Conservation (phyloP, 2,329 filamentous ascomycete species). For the Stagonosporopsis tanaceti region DNA sequence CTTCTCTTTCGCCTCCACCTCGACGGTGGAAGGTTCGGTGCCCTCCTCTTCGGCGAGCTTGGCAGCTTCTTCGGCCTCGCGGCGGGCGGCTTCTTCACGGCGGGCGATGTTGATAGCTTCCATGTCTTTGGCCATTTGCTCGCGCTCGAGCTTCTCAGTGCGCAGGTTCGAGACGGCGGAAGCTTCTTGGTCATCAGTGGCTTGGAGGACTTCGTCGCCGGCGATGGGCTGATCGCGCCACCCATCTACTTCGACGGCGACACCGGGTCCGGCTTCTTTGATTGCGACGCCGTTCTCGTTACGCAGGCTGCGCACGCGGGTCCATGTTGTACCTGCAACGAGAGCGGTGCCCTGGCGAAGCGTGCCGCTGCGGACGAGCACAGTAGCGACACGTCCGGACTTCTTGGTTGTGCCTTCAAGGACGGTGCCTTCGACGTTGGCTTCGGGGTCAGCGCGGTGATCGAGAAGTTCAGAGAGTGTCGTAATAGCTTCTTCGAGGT, state of each 20-base stretch:
- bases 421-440: slow-evolving; percentile 89
- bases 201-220: slow-evolving; percentile 87
- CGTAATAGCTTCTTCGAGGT: slow-evolving; percentile 89
- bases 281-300: slow-evolving; percentile 84
- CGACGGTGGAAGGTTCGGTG: slow-evolving; percentile 34
- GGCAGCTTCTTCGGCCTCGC: slow-evolving; percentile 64
- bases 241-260: slow-evolving; percentile 91
- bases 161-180: slow-evolving; percentile 81
- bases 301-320: slow-evolving; percentile 80
- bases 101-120: slow-evolving; percentile 78
- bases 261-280: slow-evolving; percentile 80
- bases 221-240: slow-evolving; percentile 89
- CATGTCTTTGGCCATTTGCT: slow-evolving; percentile 72
- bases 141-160: slow-evolving; percentile 72
- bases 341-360: slow-evolving; percentile 81
- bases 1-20: slow-evolving; percentile 54
- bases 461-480: slow-evolving; percentile 90
- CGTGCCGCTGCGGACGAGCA: slow-evolving; percentile 88
- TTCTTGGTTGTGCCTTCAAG: slow-evolving; percentile 90
- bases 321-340: slow-evolving; percentile 88
- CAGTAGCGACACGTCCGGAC: slow-evolving; percentile 83
- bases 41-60: slow-evolving; percentile 38
- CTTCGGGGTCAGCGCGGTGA: slow-evolving; percentile 79
- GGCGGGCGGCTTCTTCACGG: slow-evolving; percentile 65
- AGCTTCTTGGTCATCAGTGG: slow-evolving; percentile 78